Evolutionary conservation across 352 stramenopile genomes (phyloP), one percentile per base, ranked within the genome.

Genomic region (Phytophthora macrochlamydospora): DNA sequence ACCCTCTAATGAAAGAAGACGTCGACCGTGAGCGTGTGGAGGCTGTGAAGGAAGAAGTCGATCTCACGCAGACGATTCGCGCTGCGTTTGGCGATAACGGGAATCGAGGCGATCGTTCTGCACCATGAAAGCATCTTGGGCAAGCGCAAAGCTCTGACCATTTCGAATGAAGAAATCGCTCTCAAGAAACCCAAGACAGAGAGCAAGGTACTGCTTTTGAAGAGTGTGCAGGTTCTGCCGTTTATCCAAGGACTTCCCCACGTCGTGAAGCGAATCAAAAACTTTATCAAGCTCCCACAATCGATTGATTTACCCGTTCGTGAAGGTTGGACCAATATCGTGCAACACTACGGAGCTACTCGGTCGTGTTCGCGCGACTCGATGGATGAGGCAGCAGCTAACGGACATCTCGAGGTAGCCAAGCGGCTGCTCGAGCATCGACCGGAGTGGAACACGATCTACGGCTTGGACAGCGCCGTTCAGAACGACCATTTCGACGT

Each of bases 41-140:
- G 14, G 32, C 44, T 38, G 57, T 53, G 51, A 56, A 30, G 32
- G 50, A 56, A 31, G 50, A 56, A n/a, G 32, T 56, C 5, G 50
- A 56, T 31, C 5, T 56, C 2, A 18, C 50, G 32, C 4, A 31
- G 18, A 44, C 50, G 13, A 29, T 56, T n/a, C 43, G 31, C 4
- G 32, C 50, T 18, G 50, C 28, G 33, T 56, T 56, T 29, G 50
- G 50, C 12, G 31, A 44, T 56, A 54, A 1, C 6, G 40, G 43
- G 14, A 3, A n/a, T 49, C 43, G 43, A 49, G 18, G 14, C 43
- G 43, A 12, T 49, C 12, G 43, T 49, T n/a, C 29, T 49, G 43
- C 43, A 29, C 13, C 43, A 28, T n/a, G 14, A 49, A 12, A 49
- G 43, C 13, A n/a, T 49, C 18, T 24, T 46, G 18, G 40, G 40